Percentiles rank a stretch among this genome's conserved stretches.
phyloP scores from a whole-genome alignment of 495 filamentous ascomycete genomes.

The Terfezia boudieri region DNA sequence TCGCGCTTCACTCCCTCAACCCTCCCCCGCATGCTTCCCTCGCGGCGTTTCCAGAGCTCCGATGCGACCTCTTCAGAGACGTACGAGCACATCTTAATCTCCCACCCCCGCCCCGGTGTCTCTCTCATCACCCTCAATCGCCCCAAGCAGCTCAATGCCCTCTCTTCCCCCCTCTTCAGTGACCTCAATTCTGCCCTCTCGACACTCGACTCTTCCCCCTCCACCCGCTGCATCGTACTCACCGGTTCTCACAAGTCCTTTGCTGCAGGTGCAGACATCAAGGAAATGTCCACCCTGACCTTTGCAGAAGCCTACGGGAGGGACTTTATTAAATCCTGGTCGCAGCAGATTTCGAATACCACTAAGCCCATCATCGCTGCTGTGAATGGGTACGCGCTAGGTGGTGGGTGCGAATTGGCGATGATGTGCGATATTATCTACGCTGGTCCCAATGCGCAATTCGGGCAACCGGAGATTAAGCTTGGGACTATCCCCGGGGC shows the following conservation, averaged over 20 bases:
- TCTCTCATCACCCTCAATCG: slow-evolving; percentile 73
- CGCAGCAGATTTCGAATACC: slow-evolving; percentile 49
- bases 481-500: slow-evolving; percentile 81
- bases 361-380: slow-evolving; percentile 87
- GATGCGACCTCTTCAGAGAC: slow-evolving; percentile 19
- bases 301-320: slow-evolving; percentile 64
- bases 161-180: slow-evolving; percentile 63
- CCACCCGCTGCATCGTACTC: slow-evolving; percentile 56
- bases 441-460: slow-evolving; percentile 58
- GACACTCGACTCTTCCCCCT: slow-evolving; percentile 42
- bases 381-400: slow-evolving; percentile 81
- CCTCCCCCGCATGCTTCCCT: slow-evolving; percentile 28
- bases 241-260: slow-evolving; percentile 78
- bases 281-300: slow-evolving; percentile 83
- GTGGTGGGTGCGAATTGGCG: slow-evolving; percentile 92
- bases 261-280: slow-evolving; percentile 93
- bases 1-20: slow-evolving; percentile 29
- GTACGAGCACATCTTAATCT: slow-evolving; percentile 66
- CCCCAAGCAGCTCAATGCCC: slow-evolving; percentile 82
- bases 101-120: slow-evolving; percentile 66
- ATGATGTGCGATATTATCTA: slow-evolving; percentile 93
- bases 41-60: slow-evolving; percentile 30
- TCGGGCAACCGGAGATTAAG: slow-evolving; percentile 93
- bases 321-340: slow-evolving; percentile 91
- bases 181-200: slow-evolving; percentile 72